Evolutionary conservation across 2,329 filamentous ascomycete genomes (phyloP), one percentile per base, ranked within the genome.

Genomic region (Verticillium dahliae): DNA sequence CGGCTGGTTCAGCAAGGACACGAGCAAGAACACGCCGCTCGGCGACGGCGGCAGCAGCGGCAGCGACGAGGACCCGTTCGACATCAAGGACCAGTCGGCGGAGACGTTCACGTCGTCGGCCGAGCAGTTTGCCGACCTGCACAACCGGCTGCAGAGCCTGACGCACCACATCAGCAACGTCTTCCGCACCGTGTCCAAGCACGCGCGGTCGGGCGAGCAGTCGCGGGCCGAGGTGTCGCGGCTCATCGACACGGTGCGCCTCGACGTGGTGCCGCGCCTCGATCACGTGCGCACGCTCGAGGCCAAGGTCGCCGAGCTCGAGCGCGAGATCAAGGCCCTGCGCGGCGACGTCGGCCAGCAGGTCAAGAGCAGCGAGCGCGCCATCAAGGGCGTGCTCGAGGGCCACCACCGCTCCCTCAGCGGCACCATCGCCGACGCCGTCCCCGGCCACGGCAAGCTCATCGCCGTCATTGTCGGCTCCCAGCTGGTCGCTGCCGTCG

Each of bases 91-190:
- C 68, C 67, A 77, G 62, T 71, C 76, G 38, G 73, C 84, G 58
- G 78, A 82, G 56, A 69, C 71, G 37, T 81, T 82, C 69, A 74
- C 76, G 27, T 79, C 76, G 55, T 82, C 81, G 65, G 76, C 76
- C 67, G 76, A 78, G 13, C 92, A 97, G 74, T 94, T 97, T 71
- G 82, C 83, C 38, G 93, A 97, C 72, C 82, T 98, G 14, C 90
- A 96, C 79, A 90, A 90, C 78, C 90, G 92, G 37, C 79, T 98
- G 18, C 91, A 93, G 73, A 81, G 80, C 67, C 80, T 91, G 62
- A 86, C 86, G 73, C 87, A 91, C 74, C 87, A 90, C 69, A 77
- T 92, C 52, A 80, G 81, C 22, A 82, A 81, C 67, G 79, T 91
- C 61, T 86, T 85, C 73, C 81, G 81, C 52, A 76, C 85, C 61